Evolutionary conservation across 139 green algal genomes (phyloP), one percentile per base, ranked within the genome.

Genomic region (Chlamydomonas schloesseri): DNA sequence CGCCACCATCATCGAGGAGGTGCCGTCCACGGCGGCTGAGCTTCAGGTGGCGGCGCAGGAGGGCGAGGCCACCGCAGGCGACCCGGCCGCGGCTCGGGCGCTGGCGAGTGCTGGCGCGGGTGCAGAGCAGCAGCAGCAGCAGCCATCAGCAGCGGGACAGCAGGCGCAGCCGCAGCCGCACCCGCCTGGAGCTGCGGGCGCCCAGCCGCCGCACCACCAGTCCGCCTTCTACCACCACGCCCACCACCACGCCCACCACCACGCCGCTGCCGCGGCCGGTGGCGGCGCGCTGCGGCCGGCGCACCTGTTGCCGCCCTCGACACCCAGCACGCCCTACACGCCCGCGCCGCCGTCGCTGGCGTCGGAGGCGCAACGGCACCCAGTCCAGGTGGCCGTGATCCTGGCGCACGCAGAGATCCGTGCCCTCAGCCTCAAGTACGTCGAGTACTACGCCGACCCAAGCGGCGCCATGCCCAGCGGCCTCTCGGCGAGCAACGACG

Each of bases 401-500:
- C 28, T n/a, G 31, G 79, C 79, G 20, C 67, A 76, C 13, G n/a
- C 47, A 3, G 47, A 68, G 6, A 76, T 85, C 67, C 65, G 68
- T 2, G 34, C 14, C 47, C 23, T 50, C 47, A 77, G 47, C 47
- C 65, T 85, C 1, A 55, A 55, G 31, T 67, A 77, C 9, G 67
- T 85, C 0, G 79, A 76, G n/a, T 76, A 76, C 31, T 85, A 58
- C n/a, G 79, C 79, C 9, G 79, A 85, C 33, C 79, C 79, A n/a
- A 34, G 65, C 1, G 79, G 79, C 6, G 79, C 79, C n/a, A 29
- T 85, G 47, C 67, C 79, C 24, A 85, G 79, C 21, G 79, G 79
- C 47, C 33, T 85, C 47, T 15, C 72, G 47, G 31, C 2, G 47
- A n/a, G 36, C 58, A 24, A 15, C 23, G 34, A 10, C 75, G 57